phyloP scores from a whole-genome alignment of 2,329 filamentous ascomycete genomes.

The Fusarium scirpi region DNA sequence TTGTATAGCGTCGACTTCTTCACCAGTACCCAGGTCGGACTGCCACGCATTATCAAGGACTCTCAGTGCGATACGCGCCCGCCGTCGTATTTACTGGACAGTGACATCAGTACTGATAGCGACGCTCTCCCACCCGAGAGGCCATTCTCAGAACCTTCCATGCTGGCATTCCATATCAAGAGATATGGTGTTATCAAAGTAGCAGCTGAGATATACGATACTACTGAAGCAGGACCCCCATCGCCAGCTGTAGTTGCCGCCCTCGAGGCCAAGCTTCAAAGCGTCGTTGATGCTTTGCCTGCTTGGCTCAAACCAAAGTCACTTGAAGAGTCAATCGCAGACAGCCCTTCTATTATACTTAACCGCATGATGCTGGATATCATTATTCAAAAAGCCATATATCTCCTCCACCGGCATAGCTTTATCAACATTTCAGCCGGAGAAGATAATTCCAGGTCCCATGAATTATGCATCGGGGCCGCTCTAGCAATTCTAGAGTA shows the following conservation, averaged over 20 bases:
- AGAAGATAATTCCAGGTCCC: neutral
- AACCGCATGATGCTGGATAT: constrained; percentile 25
- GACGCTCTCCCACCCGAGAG: neutral
- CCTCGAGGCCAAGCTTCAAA: constrained; percentile 2
- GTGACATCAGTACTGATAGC: neutral
- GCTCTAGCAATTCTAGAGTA: constrained; percentile 31
- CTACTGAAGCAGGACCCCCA: constrained; percentile 8
- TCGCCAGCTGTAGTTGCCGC: neutral
- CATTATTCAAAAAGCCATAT: constrained; percentile 11
- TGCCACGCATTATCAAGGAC: constrained; percentile 39
- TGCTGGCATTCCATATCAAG: constrained; percentile 9
- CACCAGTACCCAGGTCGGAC: constrained; percentile 33
- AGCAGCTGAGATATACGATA: constrained; percentile 20
- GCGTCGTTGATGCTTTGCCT: constrained; percentile 1
- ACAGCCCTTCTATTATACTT: constrained; percentile 8
- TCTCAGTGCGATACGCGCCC: constrained; percentile 29
- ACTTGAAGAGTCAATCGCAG: constrained; percentile 11
- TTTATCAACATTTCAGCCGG: constrained; percentile 3
- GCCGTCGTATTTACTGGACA: constrained; percentile 16
- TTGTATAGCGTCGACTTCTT: constrained; percentile 41
- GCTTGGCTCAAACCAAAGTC: constrained; percentile 16
- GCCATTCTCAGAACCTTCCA: constrained; percentile 7
- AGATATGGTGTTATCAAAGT: constrained; percentile 11
- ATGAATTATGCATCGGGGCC: constrained; percentile 22
- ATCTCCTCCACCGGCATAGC: constrained; percentile 12